Evolutionary conservation across 2,329 filamentous ascomycete genomes (phyloP), one percentile per base, ranked within the genome.

Genomic region (Chaetothyriales sp.): DNA sequence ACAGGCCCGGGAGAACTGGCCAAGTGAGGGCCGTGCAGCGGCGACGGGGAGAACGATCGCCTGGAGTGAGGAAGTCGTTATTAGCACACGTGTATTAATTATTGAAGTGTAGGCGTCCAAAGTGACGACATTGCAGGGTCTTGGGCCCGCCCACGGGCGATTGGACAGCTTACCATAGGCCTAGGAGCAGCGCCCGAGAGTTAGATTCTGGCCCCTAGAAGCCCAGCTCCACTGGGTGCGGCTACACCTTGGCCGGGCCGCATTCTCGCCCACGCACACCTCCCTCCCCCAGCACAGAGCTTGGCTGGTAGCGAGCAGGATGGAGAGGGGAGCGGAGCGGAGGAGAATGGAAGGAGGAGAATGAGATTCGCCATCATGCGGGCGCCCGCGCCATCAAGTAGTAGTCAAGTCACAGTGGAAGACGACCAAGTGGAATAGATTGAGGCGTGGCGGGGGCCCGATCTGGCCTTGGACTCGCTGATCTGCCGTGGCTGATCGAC

Each of bases 1-100:
- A 2, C 78, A 81, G 45, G 67, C 68, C 64, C 78, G 80, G 53
- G 77, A 55, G 52, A 48, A 28, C 49, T 54, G 48, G 26, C 54
- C 53, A 28, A 47, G 52, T 15, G 56, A 25, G 5, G 9, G 32
- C 10, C 12, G 10, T 15, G 32, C 10, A 39, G 12, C 10, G 15
- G 32, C 10, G 5, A 15, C 10, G 15, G 32, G 32, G 15, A 15
- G 32, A 39, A 15, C 10, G 32, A 39, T 9, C 10, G 32, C 32
- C 32, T 39, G 32, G 32, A 39, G 12, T 15, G 32, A 39, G 7
- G 32, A 39, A 5, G 10, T 15, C 3, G 22, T 39, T 15, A 12
- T 39, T 15, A 39, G 12, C 32, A 39, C 10, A 39, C 22, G 22
- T 25, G 22, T 25, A 25, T 25, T 3, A 25, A 25, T 25, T 25